Evolutionary conservation across 1,139 yeast species (phyloP).

Genomic region (Diutina sp.): DNA sequence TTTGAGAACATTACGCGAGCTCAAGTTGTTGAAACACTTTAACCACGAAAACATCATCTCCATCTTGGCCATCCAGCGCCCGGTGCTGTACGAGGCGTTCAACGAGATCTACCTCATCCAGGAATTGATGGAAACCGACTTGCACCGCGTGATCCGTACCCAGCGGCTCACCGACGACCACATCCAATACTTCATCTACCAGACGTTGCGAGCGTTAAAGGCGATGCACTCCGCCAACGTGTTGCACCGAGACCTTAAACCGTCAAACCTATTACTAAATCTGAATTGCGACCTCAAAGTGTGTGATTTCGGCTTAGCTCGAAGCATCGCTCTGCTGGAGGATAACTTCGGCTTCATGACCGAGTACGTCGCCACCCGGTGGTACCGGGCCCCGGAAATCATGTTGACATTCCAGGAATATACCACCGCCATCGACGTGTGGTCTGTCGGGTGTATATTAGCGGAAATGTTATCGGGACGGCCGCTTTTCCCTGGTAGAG

Average conservation of each 20-base stretch:
- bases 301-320: slow-evolving; percentile 90
- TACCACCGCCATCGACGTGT: slow-evolving; percentile 88
- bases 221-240: slow-evolving; percentile 87
- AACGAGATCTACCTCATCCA: slow-evolving; percentile 86
- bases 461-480: slow-evolving; percentile 84
- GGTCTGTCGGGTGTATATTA: slow-evolving; percentile 94
- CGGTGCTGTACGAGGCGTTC: slow-evolving; percentile 60
- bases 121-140: slow-evolving; percentile 92
- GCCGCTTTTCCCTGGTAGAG: slow-evolving; percentile 90
- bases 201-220: slow-evolving; percentile 78
- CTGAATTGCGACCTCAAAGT: slow-evolving; percentile 89
- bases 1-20: slow-evolving; percentile 77
- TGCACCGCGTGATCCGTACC: slow-evolving; percentile 80
- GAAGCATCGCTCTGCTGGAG: slow-evolving; percentile 29
- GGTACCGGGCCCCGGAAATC: slow-evolving; percentile 97
- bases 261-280: slow-evolving; percentile 74
- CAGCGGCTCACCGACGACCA: slow-evolving; percentile 84
- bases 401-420: slow-evolving; percentile 91
- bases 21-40: slow-evolving; percentile 79
- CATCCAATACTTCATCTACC: slow-evolving; percentile 86
- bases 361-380: slow-evolving; percentile 93
- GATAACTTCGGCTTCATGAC: slow-evolving; percentile 73
- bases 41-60: slow-evolving; percentile 86
- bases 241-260: slow-evolving; percentile 86
- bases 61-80: slow-evolving; percentile 83